Evolutionary conservation across 371 early-diverging fungal genomes (phyloP).

Genomic region (Saksenaea oblongispora): DNA sequence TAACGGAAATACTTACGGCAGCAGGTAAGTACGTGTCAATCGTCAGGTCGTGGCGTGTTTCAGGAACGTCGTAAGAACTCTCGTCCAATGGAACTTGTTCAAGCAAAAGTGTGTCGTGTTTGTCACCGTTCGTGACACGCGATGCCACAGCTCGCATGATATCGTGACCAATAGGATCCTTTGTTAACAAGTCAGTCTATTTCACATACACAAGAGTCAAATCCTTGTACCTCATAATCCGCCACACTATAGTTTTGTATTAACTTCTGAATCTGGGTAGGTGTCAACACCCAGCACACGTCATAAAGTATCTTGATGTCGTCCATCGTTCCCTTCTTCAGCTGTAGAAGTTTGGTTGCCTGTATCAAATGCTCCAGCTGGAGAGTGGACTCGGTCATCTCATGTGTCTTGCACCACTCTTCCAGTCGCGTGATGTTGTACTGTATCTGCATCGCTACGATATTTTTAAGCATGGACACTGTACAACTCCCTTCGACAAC

Average conservation of each 20-base stretch:
- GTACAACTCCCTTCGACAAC: conserved; percentile 16
- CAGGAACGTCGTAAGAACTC: conserved; percentile 49
- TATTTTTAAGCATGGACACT: conserved; percentile 19
- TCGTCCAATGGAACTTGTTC: conserved; percentile 72
- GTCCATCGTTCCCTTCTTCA: conserved; percentile 84
- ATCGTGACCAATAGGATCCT: conserved; percentile 80
- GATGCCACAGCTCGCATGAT: conserved; percentile 81
- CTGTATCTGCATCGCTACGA: conserved; percentile 85
- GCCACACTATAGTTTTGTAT: conserved; percentile 71
- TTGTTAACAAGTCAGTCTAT: conserved; percentile 4
- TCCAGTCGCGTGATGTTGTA: conserved; percentile 90
- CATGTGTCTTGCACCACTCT: conserved; percentile 91
- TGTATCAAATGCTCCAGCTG: conserved; percentile 88
- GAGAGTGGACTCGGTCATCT: conserved; percentile 77
- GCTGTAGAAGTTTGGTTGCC: conserved; percentile 88
- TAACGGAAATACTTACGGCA: neutral
- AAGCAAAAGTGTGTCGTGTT: conserved; percentile 79
- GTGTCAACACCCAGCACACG: conserved; percentile 88
- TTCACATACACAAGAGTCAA: neutral
- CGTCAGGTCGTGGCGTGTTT: conserved; percentile 26
- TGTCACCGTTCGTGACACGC: conserved; percentile 73
- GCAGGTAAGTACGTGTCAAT: conserved; percentile 2
- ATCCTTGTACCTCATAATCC: conserved; percentile 61
- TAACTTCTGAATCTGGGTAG: conserved; percentile 90
- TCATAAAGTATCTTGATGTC: conserved; percentile 92